These are phyloP conservation scores for Pyrenophora teres DNA, from an alignment of 2,329 filamentous ascomycete species.

Conservation along the genomic window DNA sequence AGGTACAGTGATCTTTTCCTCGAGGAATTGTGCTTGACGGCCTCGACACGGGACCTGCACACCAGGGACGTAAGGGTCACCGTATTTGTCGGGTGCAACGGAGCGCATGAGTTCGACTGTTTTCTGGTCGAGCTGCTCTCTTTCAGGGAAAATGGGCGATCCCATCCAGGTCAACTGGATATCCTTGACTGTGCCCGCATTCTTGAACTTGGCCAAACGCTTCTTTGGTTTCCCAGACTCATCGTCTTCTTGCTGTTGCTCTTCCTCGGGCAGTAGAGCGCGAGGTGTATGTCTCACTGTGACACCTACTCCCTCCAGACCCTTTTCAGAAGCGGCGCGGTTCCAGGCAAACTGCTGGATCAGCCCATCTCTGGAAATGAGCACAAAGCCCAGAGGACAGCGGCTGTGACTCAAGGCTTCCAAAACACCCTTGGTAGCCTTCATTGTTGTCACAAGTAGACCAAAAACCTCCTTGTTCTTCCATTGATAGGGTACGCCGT, in stretches of 20 bases:
- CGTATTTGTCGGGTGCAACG: neutral
- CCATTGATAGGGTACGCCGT: slow-evolving; percentile 75
- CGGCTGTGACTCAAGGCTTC: slow-evolving; percentile 70
- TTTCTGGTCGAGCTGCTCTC: slow-evolving; percentile 27
- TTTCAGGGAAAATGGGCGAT: slow-evolving; percentile 39
- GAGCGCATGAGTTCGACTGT: slow-evolving; percentile 22
- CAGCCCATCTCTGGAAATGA: slow-evolving; percentile 62
- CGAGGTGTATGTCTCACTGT: slow-evolving; percentile 38
- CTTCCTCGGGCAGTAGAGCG: slow-evolving; percentile 6
- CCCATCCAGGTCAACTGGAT: slow-evolving; percentile 48
- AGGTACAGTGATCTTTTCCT: neutral
- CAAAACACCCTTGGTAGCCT: slow-evolving; percentile 78
- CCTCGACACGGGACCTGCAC: neutral
- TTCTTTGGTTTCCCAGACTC: slow-evolving; percentile 8
- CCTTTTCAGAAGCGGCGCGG: slow-evolving; percentile 62
- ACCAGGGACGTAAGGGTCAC: neutral
- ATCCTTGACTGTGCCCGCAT: slow-evolving; percentile 35
- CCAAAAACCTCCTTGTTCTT: slow-evolving; percentile 66
- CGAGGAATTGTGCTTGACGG: neutral
- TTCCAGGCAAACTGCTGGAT: slow-evolving; percentile 78
- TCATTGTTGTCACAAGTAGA: slow-evolving; percentile 69
- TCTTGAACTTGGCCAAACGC: slow-evolving; percentile 16
- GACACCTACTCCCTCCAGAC: slow-evolving; percentile 60
- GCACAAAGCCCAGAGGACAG: slow-evolving; percentile 74
- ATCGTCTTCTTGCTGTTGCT: slow-evolving; percentile 10